Evolutionary conservation across 371 early-diverging fungal genomes (phyloP), one percentile per base, ranked within the genome.

Genomic region (Syncephalastrum racemosum): DNA sequence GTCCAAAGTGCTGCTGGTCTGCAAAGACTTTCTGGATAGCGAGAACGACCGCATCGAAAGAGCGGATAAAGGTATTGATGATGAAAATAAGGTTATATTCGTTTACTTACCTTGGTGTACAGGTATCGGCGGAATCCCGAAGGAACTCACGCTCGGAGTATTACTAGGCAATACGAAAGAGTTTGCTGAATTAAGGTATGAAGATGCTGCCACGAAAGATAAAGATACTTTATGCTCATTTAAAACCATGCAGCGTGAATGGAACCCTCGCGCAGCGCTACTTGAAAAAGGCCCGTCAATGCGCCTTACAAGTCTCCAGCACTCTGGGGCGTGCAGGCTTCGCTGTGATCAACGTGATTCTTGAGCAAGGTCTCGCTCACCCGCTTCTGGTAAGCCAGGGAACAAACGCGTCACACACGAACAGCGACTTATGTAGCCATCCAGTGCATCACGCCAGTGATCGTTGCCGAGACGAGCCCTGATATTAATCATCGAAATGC

Each of bases 361-460:
- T 93, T 16, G 84, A 89, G 51, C 94, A 93, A 59, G 95, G 95
- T 0, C 75, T 94, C 13, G 94, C 89, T 3, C 95, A 94, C 70
- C 96, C 97, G 19, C 80, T 91, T 3, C 63, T 88, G 51, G 85
- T 86, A 63, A 45, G 75, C 25, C 15, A 25, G 12, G 15, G n/a
- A 50, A 18, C 58, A 14, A 20, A 47, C n/a, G n/a, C n/a, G n/a
- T 36, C 14, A 45, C 3, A 41, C 47, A 6, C 10, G 8, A 39
- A 27, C n/a, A 23, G 6, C 36, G 10, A 8, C 36, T 31, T 2
- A 31, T 12, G 2, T 31, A 31, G 10, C 10, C 36, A 31, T 25
- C 22, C 53, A 75, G 81, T 90, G 90, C 61, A 87, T 95, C 75
- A 91, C 96, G 5, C 86, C 82, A 5, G 75, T 96, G 23, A 84